Percentiles rank a stretch among this genome's conserved stretches.
Conservation (phyloP, 2,329 filamentous ascomycete genomes). For the Triangularia setosa region DNA sequence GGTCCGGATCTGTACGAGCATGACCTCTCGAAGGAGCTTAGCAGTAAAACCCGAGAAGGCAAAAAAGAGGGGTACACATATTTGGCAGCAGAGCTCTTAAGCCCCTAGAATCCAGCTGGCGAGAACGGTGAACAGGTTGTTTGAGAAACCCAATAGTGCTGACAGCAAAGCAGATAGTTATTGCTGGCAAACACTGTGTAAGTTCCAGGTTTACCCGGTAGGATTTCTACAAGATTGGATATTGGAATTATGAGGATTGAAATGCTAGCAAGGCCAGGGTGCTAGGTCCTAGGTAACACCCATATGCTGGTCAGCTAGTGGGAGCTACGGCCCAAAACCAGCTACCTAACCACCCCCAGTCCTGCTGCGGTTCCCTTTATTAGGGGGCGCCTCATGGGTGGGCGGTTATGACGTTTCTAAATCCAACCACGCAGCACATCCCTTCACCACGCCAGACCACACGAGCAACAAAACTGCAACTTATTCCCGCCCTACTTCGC, state of each 20-base stretch:
- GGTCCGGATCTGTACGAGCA: not conserved
- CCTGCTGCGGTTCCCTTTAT: not conserved
- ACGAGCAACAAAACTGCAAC: not conserved
- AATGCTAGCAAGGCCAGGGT: not conserved
- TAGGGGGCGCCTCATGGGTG: not conserved
- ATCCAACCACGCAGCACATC: not conserved
- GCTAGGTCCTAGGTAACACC: not conserved
- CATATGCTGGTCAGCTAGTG: not conserved
- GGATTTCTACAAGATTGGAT: not conserved
- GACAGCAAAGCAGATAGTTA: not conserved
- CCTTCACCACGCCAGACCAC: not conserved
- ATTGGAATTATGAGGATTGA: not conserved
- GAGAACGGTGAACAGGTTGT: not conserved
- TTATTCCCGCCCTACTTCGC: not conserved
- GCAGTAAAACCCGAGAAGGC: not conserved
- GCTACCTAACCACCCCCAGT: conserved; percentile 1
- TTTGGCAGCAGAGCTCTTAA: not conserved
- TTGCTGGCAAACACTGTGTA: not conserved
- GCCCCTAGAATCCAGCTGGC: not conserved
- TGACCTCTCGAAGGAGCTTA: not conserved
- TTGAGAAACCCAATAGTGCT: not conserved
- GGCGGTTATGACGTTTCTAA: not conserved
- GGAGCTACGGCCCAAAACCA: not conserved
- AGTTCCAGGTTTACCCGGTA: not conserved
- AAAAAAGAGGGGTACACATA: not conserved